Conservation (phyloP, 768 basidiomycete genomes). For the Leccinum disarticulatum region DNA sequence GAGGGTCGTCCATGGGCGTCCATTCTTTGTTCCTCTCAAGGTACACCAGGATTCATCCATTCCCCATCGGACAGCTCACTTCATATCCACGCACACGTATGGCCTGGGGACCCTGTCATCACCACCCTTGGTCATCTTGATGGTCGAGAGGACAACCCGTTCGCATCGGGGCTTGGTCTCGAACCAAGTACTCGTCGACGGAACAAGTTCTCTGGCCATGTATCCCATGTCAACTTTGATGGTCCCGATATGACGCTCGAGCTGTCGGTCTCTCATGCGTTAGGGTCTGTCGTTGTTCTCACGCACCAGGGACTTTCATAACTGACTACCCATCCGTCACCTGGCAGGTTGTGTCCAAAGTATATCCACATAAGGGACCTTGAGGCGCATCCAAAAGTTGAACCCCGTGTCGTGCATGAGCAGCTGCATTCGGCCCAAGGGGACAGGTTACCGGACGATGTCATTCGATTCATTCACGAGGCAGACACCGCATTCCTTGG, state of each 20-base stretch:
- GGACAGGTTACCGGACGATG: slow-evolving; percentile 49
- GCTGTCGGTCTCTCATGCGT: slow-evolving; percentile 51
- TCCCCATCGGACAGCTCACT: slow-evolving; percentile 26
- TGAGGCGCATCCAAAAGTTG: slow-evolving; percentile 36
- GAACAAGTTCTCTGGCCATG: slow-evolving; percentile 60
- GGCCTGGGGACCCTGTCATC: slow-evolving; percentile 54
- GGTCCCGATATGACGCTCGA: slow-evolving; percentile 37
- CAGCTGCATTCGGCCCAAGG: slow-evolving; percentile 29
- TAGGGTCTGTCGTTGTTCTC: slow-evolving; percentile 44
- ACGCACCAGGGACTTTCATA: not conserved
- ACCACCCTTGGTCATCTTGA: slow-evolving; percentile 31
- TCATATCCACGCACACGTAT: slow-evolving; percentile 23
- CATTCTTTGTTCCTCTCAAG: slow-evolving; percentile 28
- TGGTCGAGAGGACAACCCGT: slow-evolving; percentile 19
- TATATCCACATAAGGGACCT: slow-evolving; percentile 58
- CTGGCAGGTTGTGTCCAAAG: slow-evolving; percentile 58
- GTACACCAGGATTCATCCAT: slow-evolving; percentile 28
- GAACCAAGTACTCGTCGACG: slow-evolving; percentile 56
- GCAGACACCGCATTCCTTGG: slow-evolving; percentile 59
- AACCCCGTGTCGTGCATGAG: slow-evolving; percentile 38
- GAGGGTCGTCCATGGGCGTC: slow-evolving; percentile 36
- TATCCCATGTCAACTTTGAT: slow-evolving; percentile 34
- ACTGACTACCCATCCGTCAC: not conserved
- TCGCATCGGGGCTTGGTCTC: slow-evolving; percentile 60
- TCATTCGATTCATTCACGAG: slow-evolving; percentile 46